Base-by-base conservation (phyloP, 192 early-diverging fungal genomes). In the Coemansia sp. region DNA sequence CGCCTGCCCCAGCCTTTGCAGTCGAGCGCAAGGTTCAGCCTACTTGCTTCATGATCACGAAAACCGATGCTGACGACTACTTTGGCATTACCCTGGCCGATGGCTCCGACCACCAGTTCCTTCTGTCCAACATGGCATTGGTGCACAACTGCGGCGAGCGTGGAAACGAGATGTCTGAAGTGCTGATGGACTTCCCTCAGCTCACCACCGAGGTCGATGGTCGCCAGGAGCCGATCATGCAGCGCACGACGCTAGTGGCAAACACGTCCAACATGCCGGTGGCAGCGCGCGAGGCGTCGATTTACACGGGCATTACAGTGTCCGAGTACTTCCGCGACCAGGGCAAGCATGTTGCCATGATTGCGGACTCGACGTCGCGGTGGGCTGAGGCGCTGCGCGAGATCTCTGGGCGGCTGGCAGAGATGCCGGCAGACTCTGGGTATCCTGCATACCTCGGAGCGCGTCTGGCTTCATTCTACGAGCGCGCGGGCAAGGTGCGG, bases 191-290 rank as follows among this genome's bases (percentile, higher is more conserved):
- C 74, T 99, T 99, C 88, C 90, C 93, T 11, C 82, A 94, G 86
- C 82, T 99, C 35, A 90, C 89, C 0, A 96, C 95, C 57, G 92
- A 93, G 62, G 83, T 97, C 27, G 90, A 97, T 27, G 97, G 95
- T 26, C 90, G 93, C 46, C 84, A 98, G 72, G 97, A 99, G 77
- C 91, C 95, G 19, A 99, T 99, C 70, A 99, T 99, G 97, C 92
- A 98, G 87, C 91, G 97, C 74, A 99, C 97, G 14, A 94, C 96
- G 21, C 87, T 99, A 27, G 94, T 99, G 8, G 97, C 97, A 43
- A 99, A 99, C 83, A 99, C 97, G 21, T 98, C 96, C 74, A 99
- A 99, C 87, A 99, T 99, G 97, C 97, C 97, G 65, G 97, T 99
- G 36, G 94, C 97, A 63, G 97, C 97, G 60, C 94, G 97, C 80